Conservation (phyloP, 2,329 filamentous ascomycete genomes). For the Aphanoascus verrucosus region DNA sequence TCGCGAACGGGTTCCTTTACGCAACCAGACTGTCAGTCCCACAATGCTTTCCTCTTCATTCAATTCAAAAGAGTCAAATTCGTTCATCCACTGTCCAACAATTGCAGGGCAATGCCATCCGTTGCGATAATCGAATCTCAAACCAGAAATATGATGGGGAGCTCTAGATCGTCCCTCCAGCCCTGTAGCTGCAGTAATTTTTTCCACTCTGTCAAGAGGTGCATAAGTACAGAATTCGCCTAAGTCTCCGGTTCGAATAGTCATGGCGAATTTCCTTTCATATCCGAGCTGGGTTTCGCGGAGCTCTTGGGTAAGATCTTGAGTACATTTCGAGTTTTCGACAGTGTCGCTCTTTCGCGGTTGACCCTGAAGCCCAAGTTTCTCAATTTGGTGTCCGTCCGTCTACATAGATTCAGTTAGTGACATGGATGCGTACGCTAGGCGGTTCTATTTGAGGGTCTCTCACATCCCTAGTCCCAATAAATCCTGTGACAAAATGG, state of each 20-base stretch:
- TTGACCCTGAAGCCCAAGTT: not conserved
- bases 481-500: constrained; percentile 6
- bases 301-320: not conserved
- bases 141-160: constrained; percentile 1
- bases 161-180: not conserved
- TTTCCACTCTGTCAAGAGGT: constrained; percentile 1
- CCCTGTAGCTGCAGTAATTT: constrained; percentile 7
- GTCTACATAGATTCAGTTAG: not conserved
- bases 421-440: not conserved
- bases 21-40: constrained; percentile 5
- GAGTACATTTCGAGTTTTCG: not conserved
- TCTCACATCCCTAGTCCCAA: constrained; percentile 5
- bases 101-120: constrained; percentile 5
- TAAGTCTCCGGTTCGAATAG: not conserved
- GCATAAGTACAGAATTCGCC: constrained; percentile 8
- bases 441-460: not conserved
- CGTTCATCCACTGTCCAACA: constrained; percentile 11
- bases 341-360: not conserved
- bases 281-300: not conserved
- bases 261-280: not conserved
- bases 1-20: not conserved
- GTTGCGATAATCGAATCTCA: constrained; percentile 10
- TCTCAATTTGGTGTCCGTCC: not conserved
- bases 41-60: not conserved
- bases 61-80: constrained; percentile 5